Conservation (phyloP, 2,329 filamentous ascomycete genomes). For the Chaetomium sp. region DNA sequence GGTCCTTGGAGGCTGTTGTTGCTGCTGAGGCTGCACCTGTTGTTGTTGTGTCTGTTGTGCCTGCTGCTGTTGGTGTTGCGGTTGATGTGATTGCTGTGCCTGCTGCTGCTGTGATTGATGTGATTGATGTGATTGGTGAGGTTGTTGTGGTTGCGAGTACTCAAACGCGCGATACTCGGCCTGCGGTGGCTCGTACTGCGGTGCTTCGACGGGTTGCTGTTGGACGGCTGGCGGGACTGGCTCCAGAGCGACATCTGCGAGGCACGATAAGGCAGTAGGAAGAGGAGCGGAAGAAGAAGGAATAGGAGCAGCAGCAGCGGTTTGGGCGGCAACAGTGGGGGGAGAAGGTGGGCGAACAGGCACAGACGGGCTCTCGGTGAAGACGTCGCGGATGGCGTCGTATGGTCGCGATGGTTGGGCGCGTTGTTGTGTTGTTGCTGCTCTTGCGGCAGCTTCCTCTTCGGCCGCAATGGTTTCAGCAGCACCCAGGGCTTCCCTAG, state of each 20-base stretch:
- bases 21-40: background rate
- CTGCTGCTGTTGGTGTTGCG: background rate
- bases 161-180: background rate
- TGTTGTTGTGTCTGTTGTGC: background rate
- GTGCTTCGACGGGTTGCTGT: conserved; percentile 4
- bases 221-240: background rate
- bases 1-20: conserved; percentile 16
- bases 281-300: conserved; percentile 16
- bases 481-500: conserved; percentile 15
- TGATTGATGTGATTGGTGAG: too few relatives aligned
- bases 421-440: conserved; percentile 14
- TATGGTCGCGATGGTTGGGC: conserved; percentile 33
- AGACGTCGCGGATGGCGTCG: conserved; percentile 40
- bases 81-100: background rate
- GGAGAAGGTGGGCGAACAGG: conserved; percentile 14
- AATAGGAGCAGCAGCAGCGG: conserved; percentile 10
- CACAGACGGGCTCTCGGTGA: conserved; percentile 29
- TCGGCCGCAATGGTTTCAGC: conserved; percentile 20
- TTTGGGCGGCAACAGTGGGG: background rate
- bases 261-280: conserved; percentile 25
- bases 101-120: background rate
- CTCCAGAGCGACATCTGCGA: conserved; percentile 29
- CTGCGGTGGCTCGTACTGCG: conserved; percentile 1
- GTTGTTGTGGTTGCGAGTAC: too few relatives aligned
- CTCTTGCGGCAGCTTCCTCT: conserved; percentile 19